These are phyloP conservation scores for Trametopsis cervina DNA, from an alignment of 768 basidiomycete genomes.

Conservation along the genomic window DNA sequence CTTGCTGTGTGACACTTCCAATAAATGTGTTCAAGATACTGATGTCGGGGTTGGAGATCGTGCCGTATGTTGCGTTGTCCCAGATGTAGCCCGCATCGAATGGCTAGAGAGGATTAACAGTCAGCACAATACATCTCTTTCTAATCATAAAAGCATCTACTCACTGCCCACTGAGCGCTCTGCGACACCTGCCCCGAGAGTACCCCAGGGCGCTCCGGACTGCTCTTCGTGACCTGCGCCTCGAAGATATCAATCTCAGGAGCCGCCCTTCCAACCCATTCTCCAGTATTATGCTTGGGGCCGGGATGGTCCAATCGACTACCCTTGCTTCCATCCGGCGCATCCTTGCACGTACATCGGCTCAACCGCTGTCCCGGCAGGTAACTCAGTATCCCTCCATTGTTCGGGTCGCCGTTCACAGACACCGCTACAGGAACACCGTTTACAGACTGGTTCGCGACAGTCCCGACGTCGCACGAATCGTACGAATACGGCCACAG, in stretches of 20 bases:
- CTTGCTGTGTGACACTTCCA: constrained; percentile 71
- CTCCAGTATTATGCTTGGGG: constrained; percentile 68
- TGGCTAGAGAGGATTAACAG: constrained; percentile 36
- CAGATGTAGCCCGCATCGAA: constrained; percentile 70
- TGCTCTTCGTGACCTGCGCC: constrained; percentile 44
- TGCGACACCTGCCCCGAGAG: constrained; percentile 66
- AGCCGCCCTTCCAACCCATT: constrained; percentile 69
- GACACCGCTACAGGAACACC: constrained; percentile 56
- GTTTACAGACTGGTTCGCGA: constrained; percentile 72
- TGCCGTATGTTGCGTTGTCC: constrained; percentile 53
- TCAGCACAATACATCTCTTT: no score
- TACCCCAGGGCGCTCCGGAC: constrained; percentile 24
- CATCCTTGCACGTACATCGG: constrained; percentile 80
- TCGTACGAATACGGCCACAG: constrained; percentile 86
- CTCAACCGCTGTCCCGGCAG: constrained; percentile 86
- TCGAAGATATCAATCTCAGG: constrained; percentile 93
- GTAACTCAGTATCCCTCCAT: constrained; percentile 59
- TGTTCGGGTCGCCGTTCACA: constrained; percentile 48
- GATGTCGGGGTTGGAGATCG: constrained; percentile 44
- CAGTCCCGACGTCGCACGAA: constrained; percentile 89
- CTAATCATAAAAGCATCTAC: no score
- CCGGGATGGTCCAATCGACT: constrained; percentile 62
- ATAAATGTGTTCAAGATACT: constrained; percentile 55
- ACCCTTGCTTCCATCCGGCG: constrained; percentile 23
- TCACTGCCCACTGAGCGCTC: constrained; percentile 75